A percentile compares a stretch with the other conserved stretches of the same genome.
Conservation (phyloP, 208 protist genomes). For the Zelonia costaricensis region DNA sequence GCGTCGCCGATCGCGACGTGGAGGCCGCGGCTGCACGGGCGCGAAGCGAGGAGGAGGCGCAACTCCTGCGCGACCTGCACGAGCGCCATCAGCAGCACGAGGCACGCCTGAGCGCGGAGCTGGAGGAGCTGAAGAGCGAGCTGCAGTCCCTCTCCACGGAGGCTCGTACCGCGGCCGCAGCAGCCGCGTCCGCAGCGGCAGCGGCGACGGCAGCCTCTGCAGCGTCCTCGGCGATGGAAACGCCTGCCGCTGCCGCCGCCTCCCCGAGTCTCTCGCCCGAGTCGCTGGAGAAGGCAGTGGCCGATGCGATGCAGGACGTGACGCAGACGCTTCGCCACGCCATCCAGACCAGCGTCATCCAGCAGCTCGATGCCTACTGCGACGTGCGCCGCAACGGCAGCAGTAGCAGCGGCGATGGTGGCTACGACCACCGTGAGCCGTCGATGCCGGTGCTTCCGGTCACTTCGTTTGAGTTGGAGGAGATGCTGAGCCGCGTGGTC, state of each 20-base stretch:
- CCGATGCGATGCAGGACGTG: conserved; percentile 2
- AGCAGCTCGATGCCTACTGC: conserved; percentile 34
- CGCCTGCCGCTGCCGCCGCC: no score
- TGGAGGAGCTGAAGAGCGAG: conserved; percentile 7
- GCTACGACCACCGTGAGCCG: background rate
- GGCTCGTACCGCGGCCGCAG: background rate
- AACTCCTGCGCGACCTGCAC: conserved; percentile 12
- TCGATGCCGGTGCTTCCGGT: conserved; percentile 28
- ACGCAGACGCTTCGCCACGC: background rate
- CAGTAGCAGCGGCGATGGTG: background rate
- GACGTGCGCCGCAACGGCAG: conserved; percentile 16
- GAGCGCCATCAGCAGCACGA: conserved; percentile 17
- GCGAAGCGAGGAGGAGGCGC: conserved; percentile 11
- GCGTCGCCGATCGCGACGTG: background rate
- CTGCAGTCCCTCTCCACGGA: background rate
- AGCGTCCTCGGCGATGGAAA: no score
- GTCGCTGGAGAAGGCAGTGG: background rate
- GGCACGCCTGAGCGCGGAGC: background rate
- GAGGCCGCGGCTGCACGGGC: background rate
- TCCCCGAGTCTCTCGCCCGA: background rate
- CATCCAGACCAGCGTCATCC: conserved; percentile 9
- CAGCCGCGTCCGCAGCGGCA: background rate
- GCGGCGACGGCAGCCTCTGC: background rate
- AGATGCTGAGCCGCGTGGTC: conserved; percentile 28
- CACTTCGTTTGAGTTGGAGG: conserved; percentile 33